phyloP scores from a whole-genome alignment of 73 alveolate genomes.

The Paramecium sexaurelia region DNA sequence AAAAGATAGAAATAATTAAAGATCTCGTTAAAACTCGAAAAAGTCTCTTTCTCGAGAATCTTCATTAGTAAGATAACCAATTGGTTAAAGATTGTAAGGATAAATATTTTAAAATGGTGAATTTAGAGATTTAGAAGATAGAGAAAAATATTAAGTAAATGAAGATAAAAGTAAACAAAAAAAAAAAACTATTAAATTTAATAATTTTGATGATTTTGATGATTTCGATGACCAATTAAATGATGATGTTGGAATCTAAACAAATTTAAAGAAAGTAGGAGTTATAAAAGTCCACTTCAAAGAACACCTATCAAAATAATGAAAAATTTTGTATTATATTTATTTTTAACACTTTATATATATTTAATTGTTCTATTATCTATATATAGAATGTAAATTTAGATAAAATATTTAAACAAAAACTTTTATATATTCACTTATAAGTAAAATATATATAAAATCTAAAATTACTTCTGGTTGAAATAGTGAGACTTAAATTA shows the following conservation, averaged over 20 bases:
- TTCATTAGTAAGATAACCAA: background rate
- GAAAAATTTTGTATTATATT: background rate
- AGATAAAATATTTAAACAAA: too few species aligned
- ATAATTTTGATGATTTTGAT: background rate
- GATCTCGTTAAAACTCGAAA: background rate
- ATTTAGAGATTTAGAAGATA: background rate
- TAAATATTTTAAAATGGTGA: background rate
- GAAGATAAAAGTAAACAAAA: background rate
- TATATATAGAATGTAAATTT: too few species aligned
- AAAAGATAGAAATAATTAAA: slow-evolving; percentile 58
- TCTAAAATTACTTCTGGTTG: too few species aligned
- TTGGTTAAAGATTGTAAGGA: slow-evolving; percentile 5
- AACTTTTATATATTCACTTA: too few species aligned
- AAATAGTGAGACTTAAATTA: too few species aligned
- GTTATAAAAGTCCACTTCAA: background rate
- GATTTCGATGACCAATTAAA: background rate
- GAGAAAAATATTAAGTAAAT: background rate
- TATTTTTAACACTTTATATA: background rate
- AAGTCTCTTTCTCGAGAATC: slow-evolving; percentile 26
- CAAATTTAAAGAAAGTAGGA: background rate
- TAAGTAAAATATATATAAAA: too few species aligned
- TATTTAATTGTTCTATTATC: too few species aligned
- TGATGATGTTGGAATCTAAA: background rate
- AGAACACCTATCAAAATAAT: background rate
- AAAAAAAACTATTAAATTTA: background rate